These are phyloP conservation scores for Hsuehochloa calcarea DNA, from an alignment of 176 grass and related monocot genomes.

Conservation along the genomic window DNA sequence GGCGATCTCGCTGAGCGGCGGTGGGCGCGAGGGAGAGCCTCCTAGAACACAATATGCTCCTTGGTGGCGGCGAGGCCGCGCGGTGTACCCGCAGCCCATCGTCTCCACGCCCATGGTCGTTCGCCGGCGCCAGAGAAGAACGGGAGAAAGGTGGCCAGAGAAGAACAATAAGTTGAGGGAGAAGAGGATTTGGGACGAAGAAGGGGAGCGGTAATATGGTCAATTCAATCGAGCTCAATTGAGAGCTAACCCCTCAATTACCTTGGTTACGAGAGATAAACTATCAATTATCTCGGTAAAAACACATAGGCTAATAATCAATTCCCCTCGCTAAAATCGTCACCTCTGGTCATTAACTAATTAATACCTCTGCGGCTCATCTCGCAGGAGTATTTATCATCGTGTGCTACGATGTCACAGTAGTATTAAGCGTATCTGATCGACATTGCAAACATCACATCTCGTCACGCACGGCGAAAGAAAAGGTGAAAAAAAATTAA, in stretches of 20 bases:
- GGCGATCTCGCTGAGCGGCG: slow-evolving; percentile 54
- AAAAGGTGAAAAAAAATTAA: neutral
- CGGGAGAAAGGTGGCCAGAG: too few relatives aligned
- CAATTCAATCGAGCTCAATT: too few relatives aligned
- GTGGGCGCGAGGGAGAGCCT: slow-evolving; percentile 45
- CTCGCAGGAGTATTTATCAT: neutral
- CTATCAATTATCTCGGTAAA: too few relatives aligned
- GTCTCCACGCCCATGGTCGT: slow-evolving; percentile 55
- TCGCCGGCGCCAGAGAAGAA: neutral
- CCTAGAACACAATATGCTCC: slow-evolving; percentile 61
- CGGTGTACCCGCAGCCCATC: slow-evolving; percentile 26
- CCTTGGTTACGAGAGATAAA: too few relatives aligned
- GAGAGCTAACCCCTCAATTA: too few relatives aligned
- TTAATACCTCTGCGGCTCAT: neutral
- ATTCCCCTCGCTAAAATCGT: neutral
- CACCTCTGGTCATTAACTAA: neutral
- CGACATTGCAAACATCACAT: slow-evolving; percentile 23
- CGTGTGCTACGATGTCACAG: neutral
- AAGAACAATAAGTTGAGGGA: too few relatives aligned
- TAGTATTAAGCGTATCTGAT: neutral
- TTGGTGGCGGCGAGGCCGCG: neutral
- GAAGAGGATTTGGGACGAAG: too few relatives aligned
- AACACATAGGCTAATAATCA: too few relatives aligned
- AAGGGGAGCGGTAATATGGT: too few relatives aligned
- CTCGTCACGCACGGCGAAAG: neutral